Base-by-base conservation (phyloP, 164 flowering plant species). In the Umbilicus rupestris region DNA sequence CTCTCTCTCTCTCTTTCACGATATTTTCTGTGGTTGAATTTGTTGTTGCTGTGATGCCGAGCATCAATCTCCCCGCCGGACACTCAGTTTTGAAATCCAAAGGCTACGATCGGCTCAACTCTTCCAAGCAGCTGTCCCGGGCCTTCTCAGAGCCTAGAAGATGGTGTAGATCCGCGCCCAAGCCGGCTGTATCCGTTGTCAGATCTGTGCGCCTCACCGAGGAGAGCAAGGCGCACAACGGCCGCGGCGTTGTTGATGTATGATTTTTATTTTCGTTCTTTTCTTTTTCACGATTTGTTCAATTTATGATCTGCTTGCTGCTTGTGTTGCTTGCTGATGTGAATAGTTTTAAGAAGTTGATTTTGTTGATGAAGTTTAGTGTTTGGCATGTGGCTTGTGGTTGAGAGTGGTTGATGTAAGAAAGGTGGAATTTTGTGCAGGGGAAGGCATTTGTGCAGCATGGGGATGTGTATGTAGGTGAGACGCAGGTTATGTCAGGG, bases 131-230 rank as follows among this genome's bases (percentile, higher is more conserved):
- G 11, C 33, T 55, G 7, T 10, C 60, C 60, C 60, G 31, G 17
- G 60, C 60, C 59, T 49, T 49, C 55, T 49, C 55, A 26, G 55
- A 45, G 17, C 8, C 55, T n/a, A 5, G 11, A 52, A 24, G 59
- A 29, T 29, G 35, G 31, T 17, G 35, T 28, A 26, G 60, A 55
- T 55, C 33, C 33, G 17, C 22, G 1, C 17, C 60, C 29, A 55
- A 55, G 19, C 60, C 60, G 1, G 29, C 31, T 30, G 1, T 55
- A 3, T 55, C 60, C 33, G 60, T 55, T 7, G 60, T 55, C 3
- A 55, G 60, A 55, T 55, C 60, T 22, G 60, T 55, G 5, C 60
- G 60, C 60, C 33, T 55, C 17, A 28, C 60, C 14, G 60, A 55
- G 19, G 22, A n/a, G 33, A 16, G 7, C 60, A 55, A 55, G 60